Evolutionary conservation across 208 protist genomes (phyloP).

Genomic region (Crithidia mellificae): DNA sequence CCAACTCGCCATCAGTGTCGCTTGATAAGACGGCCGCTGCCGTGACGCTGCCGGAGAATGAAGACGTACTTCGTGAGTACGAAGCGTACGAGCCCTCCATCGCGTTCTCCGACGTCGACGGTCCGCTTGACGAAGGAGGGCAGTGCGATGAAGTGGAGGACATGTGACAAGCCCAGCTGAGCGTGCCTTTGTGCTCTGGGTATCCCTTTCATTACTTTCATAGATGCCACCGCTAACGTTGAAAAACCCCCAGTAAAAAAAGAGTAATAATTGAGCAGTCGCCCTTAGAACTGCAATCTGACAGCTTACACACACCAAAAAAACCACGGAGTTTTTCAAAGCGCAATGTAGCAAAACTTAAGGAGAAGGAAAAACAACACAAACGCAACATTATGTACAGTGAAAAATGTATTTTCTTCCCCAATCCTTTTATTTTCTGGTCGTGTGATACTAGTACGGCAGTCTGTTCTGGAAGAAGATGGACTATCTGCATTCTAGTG

Average conservation of each 20-base stretch:
- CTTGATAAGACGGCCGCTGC: not conserved
- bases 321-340: no score
- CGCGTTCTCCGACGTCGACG: conserved; percentile 51
- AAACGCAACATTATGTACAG: no score
- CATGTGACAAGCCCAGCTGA: no score
- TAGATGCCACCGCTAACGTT: not conserved
- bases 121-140: conserved; percentile 11
- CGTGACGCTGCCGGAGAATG: conserved; percentile 12
- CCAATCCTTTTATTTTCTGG: no score
- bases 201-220: not conserved
- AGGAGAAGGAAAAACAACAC: no score
- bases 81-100: conserved; percentile 69
- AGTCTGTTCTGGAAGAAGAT: no score
- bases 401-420: no score
- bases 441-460: no score
- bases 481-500: no score
- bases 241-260: not conserved
- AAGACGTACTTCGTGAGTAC: conserved; percentile 36
- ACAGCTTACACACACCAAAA: no score
- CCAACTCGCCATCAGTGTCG: not conserved
- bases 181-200: not conserved
- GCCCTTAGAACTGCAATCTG: no score
- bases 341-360: no score
- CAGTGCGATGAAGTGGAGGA: conserved; percentile 51
- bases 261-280: not conserved